A percentile compares a stretch with the other conserved stretches of the same genome.
Evolutionary conservation across 2,329 filamentous ascomycete genomes (phyloP).

Genomic region (Pyricularia grisea): DNA sequence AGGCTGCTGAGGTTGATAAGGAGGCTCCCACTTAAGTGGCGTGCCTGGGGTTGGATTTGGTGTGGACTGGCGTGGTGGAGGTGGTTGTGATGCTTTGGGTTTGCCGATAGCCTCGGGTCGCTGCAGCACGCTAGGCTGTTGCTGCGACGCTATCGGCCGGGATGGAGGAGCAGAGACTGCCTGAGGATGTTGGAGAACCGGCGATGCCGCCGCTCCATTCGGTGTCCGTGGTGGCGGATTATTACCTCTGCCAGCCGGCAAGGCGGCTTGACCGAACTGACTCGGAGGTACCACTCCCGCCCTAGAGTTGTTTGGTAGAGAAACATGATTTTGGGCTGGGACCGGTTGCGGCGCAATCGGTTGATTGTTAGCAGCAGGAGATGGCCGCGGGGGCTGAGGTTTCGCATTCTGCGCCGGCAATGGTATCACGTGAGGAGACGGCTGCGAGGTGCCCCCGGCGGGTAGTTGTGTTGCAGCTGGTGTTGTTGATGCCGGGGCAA

Average conservation of each 20-base stretch:
- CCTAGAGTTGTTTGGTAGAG: neutral
- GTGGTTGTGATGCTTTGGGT: constrained; percentile 17
- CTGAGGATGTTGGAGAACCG: constrained; percentile 27
- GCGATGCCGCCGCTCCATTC: constrained; percentile 9
- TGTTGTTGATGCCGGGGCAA: neutral
- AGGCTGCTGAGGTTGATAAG: constrained; percentile 26
- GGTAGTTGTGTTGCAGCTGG: neutral
- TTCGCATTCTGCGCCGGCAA: neutral
- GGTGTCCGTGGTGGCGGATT: constrained; percentile 4
- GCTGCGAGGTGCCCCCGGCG: neutral
- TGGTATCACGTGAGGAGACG: neutral
- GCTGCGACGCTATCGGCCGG: constrained; percentile 15
- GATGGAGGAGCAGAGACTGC: constrained; percentile 19
- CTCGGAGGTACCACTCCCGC: neutral
- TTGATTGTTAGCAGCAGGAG: neutral
- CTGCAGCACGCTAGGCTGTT: constrained; percentile 20
- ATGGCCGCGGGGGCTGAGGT: neutral
- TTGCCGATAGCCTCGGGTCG: constrained; percentile 22
- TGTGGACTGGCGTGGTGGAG: constrained; percentile 8
- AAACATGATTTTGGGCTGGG: neutral
- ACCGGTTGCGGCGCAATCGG: neutral
- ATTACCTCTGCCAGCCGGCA: constrained; percentile 3
- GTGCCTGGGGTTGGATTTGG: constrained; percentile 19
- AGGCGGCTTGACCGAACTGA: constrained; percentile 2
- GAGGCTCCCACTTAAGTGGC: constrained; percentile 30